A percentile compares a stretch with the other conserved stretches of the same genome.
Evolutionary conservation across 306 rosid genomes (phyloP).

Genomic region (Quercus aquifolioides): DNA sequence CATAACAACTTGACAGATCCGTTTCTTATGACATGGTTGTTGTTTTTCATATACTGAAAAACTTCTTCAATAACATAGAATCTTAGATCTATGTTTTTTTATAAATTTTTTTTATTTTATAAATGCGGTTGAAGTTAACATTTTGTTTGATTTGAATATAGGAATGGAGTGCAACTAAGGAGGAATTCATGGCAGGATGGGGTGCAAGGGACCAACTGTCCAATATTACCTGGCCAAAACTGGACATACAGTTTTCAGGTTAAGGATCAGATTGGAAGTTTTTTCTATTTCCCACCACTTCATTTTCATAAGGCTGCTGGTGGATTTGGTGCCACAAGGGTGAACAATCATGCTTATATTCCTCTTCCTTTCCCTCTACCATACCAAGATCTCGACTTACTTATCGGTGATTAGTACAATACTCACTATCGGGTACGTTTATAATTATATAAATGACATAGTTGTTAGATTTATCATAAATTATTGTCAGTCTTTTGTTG

Average conservation of each 20-base stretch:
- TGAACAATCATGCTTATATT: not conserved
- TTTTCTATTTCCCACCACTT: conserved; percentile 5
- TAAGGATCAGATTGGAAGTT: conserved; percentile 5
- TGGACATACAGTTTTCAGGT: conserved; percentile 2
- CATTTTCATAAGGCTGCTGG: not conserved
- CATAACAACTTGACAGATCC: conserved; percentile 1
- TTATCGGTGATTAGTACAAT: not conserved
- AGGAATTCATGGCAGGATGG: conserved; percentile 16
- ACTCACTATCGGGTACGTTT: not conserved
- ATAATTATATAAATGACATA: not conserved
- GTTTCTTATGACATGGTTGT: conserved; percentile 11
- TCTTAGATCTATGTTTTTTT: not conserved
- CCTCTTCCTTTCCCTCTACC: conserved; percentile 2
- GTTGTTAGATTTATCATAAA: not conserved
- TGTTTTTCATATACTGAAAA: not conserved
- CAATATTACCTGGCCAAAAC: conserved; percentile 1
- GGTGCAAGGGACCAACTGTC: conserved; percentile 3
- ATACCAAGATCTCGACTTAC: not conserved
- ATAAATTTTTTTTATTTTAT: no score
- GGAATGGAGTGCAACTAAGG: conserved; percentile 4
- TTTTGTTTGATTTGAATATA: not conserved
- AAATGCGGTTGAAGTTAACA: no score
- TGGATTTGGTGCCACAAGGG: not conserved
- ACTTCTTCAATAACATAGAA: not conserved
- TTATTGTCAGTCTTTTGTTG: not conserved